Conservation (phyloP, 495 filamentous ascomycete species). For the Lepidopterella palustris region DNA sequence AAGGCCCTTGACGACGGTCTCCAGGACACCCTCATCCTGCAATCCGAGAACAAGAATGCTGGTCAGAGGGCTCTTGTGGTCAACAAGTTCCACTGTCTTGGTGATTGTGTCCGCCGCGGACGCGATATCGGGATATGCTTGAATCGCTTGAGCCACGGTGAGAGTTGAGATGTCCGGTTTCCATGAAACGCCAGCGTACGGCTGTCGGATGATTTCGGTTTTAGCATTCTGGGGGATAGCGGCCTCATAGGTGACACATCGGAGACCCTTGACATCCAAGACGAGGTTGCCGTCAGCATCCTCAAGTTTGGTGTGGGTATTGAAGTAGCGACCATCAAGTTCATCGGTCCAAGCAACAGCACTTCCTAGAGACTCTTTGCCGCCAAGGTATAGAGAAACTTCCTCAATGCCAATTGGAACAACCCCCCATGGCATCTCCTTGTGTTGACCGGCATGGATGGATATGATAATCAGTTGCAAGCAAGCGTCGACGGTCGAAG, state of each 20-base stretch:
- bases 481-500: constrained; percentile 22
- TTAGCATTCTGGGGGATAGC: not conserved
- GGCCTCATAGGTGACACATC: not conserved
- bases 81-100: too few relatives aligned
- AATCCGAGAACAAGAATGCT: too few relatives aligned
- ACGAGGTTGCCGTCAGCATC: not conserved
- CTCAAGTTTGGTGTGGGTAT: constrained; percentile 3
- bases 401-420: constrained; percentile 7
- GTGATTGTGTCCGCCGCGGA: too few relatives aligned
- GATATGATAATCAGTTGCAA: constrained; percentile 22
- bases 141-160: not conserved
- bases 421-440: constrained; percentile 6
- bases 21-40: too few relatives aligned
- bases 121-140: not conserved
- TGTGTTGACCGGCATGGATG: not conserved
- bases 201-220: not conserved
- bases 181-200: constrained; percentile 9
- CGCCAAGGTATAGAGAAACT: not conserved
- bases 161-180: constrained; percentile 3
- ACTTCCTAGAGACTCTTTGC: not conserved
- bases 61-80: too few relatives aligned
- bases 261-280: not conserved
- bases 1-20: too few relatives aligned
- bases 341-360: constrained; percentile 5
- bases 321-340: constrained; percentile 6